Base-by-base conservation (phyloP, 371 early-diverging fungal species). In the Rhizopus stolonifer region DNA sequence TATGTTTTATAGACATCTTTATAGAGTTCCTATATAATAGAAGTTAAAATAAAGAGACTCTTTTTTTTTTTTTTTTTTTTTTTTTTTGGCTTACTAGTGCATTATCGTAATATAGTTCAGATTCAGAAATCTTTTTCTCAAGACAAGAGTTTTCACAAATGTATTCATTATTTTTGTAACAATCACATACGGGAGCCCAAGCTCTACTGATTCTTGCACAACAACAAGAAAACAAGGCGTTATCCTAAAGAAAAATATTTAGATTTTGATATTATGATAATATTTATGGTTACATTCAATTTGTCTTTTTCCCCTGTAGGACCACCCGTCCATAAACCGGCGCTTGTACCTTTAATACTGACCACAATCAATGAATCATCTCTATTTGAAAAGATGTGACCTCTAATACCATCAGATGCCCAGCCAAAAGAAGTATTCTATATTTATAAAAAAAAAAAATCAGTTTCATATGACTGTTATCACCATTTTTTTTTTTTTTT, bases 181-280 rank as follows among this genome's bases (percentile, higher is more conserved):
- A 97, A 54, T 81, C 83, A 67, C 98, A 97, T 2, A 96, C 88
- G 0, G 90, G 67, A 9, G 65, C 60, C 98, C 96, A 96, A 2
- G 81, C 79, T 24, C 81, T 72, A 58, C 90, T 94, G 4, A 91
- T 89, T 40, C 85, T 83, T 5, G 89, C 98, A 75, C 97, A 96
- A 73, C 99, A 98, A 72, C 99, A 98, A 1, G 94, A 94, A 67
- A 96, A 98, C 61, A 98, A 76, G 44, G 91, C 75, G 64, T 97
- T 97, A 68, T 96, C 96, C 84, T 86, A 64, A 3, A 39, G 2
- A 8, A 8, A 14, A 8, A 25, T 1, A 29, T 7, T 11, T 22
- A 13, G 21, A 32, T 19, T 22, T 10, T 8, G 36, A 11, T 36
- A n/a, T 4, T 29, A 31, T n/a, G n/a, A 39, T 18, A 15, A 8